These are phyloP conservation scores for Hygrophorus pudorinus DNA, from an alignment of 768 basidiomycete species.

Conservation along the genomic window DNA sequence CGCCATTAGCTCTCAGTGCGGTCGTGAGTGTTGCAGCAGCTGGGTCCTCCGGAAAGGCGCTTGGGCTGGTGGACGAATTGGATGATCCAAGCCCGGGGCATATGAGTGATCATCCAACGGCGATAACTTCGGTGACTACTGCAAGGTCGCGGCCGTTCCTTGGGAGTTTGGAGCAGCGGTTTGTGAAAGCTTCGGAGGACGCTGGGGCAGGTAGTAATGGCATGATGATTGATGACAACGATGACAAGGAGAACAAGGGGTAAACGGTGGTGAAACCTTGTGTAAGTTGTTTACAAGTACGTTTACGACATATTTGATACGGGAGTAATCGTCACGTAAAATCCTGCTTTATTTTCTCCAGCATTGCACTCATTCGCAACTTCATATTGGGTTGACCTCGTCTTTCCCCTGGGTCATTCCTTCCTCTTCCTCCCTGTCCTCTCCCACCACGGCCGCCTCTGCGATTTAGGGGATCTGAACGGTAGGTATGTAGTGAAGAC, in stretches of 20 bases:
- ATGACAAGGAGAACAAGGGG: constrained; percentile 23
- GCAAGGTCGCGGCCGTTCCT: constrained; percentile 36
- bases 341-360: constrained; percentile 77
- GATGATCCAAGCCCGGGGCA: constrained; percentile 81
- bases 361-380: constrained; percentile 74
- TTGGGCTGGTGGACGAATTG: constrained; percentile 78
- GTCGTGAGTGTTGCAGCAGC: constrained; percentile 24
- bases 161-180: constrained; percentile 50
- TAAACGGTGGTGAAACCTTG: neutral
- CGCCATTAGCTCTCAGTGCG: constrained; percentile 48
- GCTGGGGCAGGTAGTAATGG: constrained; percentile 1
- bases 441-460: constrained; percentile 13
- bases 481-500: constrained; percentile 47
- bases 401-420: constrained; percentile 24
- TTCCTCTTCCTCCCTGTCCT: constrained; percentile 11
- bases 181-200: constrained; percentile 38
- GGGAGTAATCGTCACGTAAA: constrained; percentile 22
- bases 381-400: constrained; percentile 64
- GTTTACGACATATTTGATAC: neutral
- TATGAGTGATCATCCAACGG: constrained; percentile 70
- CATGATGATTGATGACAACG: constrained; percentile 21
- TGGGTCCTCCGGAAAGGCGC: constrained; percentile 32
- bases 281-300: neutral
- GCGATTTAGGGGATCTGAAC: constrained; percentile 31
- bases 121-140: constrained; percentile 57